Percentiles rank a stretch among this genome's conserved stretches.
Evolutionary conservation across 306 rosid genomes (phyloP).

Genomic region (Clitoria ternatea): DNA sequence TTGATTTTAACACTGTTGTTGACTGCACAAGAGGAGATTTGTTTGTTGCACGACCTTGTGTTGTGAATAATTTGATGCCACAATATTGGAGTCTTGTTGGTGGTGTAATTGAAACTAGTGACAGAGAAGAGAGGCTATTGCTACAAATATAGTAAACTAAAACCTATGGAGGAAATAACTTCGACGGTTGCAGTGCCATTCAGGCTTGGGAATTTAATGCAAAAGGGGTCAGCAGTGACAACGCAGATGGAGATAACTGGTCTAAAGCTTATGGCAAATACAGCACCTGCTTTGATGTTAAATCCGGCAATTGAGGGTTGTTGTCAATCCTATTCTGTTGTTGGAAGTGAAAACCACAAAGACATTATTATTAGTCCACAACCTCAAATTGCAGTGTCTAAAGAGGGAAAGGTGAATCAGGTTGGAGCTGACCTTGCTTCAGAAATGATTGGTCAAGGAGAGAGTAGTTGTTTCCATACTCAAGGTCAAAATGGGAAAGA

Average conservation of each 20-base stretch:
- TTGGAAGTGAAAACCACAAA: conserved; percentile 25
- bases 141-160: conserved; percentile 18
- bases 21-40: conserved; percentile 8
- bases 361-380: conserved; percentile 21
- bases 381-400: conserved; percentile 4
- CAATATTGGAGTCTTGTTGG: conserved; percentile 17
- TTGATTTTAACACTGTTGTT: not conserved
- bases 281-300: conserved; percentile 43
- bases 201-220: conserved; percentile 47
- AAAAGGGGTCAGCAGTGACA: conserved; percentile 48
- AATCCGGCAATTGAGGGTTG: conserved; percentile 30
- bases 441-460: conserved; percentile 26
- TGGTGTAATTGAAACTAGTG: conserved; percentile 21
- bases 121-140: conserved; percentile 27
- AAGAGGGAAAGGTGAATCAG: conserved; percentile 22
- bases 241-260: conserved; percentile 55
- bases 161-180: conserved; percentile 57
- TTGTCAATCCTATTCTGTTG: conserved; percentile 34
- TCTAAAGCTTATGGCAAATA: conserved; percentile 49
- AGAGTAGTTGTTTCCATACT: not conserved
- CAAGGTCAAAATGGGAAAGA: conserved; percentile 25
- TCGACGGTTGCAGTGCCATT: conserved; percentile 57
- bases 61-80: conserved; percentile 14
- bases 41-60: conserved; percentile 2
- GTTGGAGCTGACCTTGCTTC: conserved; percentile 30